Percentiles rank a stretch among this genome's conserved stretches.
These are phyloP conservation scores for Colletotrichum gigasporum DNA, from an alignment of 2,329 filamentous ascomycete species.

Conservation along the genomic window DNA sequence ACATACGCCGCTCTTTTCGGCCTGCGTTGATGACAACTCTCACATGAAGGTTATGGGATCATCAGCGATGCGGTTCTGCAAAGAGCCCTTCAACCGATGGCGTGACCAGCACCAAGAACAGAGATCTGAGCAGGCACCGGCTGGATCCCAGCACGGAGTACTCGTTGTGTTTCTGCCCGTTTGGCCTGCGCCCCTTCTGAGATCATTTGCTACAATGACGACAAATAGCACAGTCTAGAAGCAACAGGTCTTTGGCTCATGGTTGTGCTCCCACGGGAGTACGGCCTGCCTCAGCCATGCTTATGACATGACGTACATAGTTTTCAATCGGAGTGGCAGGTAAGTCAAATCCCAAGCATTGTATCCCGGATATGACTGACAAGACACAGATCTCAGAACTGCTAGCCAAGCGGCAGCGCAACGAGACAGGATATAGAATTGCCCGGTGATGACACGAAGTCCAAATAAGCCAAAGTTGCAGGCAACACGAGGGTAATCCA, in stretches of 20 bases:
- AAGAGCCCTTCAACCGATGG: slow-evolving; percentile 31
- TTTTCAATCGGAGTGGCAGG: slow-evolving; percentile 51
- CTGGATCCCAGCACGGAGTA: neutral
- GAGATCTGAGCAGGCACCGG: slow-evolving; percentile 44
- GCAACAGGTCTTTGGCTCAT: slow-evolving; percentile 15
- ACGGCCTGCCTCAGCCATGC: slow-evolving; percentile 16
- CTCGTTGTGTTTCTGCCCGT: slow-evolving; percentile 10
- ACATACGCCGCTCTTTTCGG: neutral
- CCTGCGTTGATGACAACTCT: slow-evolving; percentile 37
- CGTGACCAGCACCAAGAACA: slow-evolving; percentile 41
- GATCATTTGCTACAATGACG: slow-evolving; percentile 36
- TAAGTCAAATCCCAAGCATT: neutral
- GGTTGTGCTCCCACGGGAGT: slow-evolving; percentile 18
- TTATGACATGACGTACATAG: slow-evolving; percentile 40
- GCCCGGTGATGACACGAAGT: slow-evolving; percentile 48
- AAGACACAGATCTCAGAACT: slow-evolving; percentile 17
- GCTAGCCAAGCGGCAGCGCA: slow-evolving; percentile 22
- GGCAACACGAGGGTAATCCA: slow-evolving; percentile 41
- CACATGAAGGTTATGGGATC: slow-evolving; percentile 31
- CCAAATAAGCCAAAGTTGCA: slow-evolving; percentile 54
- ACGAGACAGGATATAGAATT: slow-evolving; percentile 29
- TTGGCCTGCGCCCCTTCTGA: neutral
- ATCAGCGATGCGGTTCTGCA: slow-evolving; percentile 17
- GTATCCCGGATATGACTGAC: neutral
- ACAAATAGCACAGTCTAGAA: slow-evolving; percentile 31